phyloP scores from a whole-genome alignment of 345 rosid genomes.

The Populus deltoides region DNA sequence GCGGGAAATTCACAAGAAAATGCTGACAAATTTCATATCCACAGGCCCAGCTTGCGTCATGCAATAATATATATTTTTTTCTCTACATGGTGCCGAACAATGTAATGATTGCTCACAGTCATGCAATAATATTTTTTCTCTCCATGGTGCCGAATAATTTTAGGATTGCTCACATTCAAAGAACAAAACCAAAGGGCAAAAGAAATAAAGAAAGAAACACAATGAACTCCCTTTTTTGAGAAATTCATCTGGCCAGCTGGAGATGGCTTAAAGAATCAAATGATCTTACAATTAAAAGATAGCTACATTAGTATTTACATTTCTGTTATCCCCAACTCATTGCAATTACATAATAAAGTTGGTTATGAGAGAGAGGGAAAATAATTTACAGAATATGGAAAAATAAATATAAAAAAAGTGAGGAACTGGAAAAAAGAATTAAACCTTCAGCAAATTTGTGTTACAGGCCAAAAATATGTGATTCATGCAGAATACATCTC shows the following conservation, averaged over 20 bases:
- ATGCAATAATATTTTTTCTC: too few species aligned
- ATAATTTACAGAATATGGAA: neutral
- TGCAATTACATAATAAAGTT: slow-evolving; percentile 9
- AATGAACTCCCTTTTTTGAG: neutral
- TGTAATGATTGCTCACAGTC: neutral
- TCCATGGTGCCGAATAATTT: neutral
- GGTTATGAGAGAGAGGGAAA: neutral
- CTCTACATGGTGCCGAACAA: neutral
- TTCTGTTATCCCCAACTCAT: neutral
- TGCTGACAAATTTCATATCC: too few species aligned
- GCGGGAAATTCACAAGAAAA: too few species aligned
- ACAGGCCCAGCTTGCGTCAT: too few species aligned
- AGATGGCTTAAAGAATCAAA: neutral
- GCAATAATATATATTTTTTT: too few species aligned
- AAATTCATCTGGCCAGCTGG: neutral
- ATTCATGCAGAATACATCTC: neutral
- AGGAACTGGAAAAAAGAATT: slow-evolving; percentile 15
- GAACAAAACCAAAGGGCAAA: neutral
- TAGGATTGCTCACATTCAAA: neutral
- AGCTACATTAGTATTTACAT: slow-evolving; percentile 23
- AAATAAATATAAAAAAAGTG: neutral
- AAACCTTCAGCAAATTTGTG: slow-evolving; percentile 6
- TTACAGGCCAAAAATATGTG: slow-evolving; percentile 18
- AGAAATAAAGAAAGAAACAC: neutral
- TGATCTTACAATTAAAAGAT: neutral